Conservation (phyloP, 208 protist species). For the Acanthamoeba royreba region DNA sequence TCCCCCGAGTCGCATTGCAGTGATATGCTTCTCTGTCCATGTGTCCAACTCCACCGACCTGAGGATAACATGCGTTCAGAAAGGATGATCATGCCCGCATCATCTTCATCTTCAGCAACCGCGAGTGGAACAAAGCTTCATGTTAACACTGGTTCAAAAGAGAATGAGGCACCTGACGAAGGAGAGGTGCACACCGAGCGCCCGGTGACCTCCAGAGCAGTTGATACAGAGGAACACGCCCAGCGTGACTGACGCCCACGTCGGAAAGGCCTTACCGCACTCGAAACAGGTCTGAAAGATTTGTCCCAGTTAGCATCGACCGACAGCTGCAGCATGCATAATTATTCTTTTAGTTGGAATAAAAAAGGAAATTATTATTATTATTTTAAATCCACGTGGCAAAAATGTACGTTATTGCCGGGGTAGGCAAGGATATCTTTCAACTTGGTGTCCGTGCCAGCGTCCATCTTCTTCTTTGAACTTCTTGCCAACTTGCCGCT, state of each 20-base stretch:
- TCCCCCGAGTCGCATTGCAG: neutral
- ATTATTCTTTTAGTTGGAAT: neutral
- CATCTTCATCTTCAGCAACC: neutral
- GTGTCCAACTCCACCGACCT: neutral
- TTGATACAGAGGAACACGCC: constrained; percentile 78
- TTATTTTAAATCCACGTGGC: neutral
- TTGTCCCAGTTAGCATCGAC: too few relatives aligned
- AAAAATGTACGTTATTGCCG: neutral
- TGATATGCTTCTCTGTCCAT: neutral
- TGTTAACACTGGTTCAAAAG: neutral
- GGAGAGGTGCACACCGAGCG: constrained; percentile 69
- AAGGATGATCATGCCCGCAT: too few relatives aligned
- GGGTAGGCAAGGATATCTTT: neutral
- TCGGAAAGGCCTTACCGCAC: constrained; percentile 50
- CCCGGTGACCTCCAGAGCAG: constrained; percentile 71
- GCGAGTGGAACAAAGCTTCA: neutral
- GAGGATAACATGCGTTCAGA: too few relatives aligned
- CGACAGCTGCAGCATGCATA: too few relatives aligned
- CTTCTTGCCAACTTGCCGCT: neutral
- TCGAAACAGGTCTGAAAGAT: neutral
- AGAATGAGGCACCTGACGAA: constrained; percentile 60
- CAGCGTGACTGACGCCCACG: constrained; percentile 73
- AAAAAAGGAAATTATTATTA: neutral
- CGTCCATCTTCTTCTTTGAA: neutral
- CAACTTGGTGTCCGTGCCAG: neutral